Base-by-base conservation (phyloP, 164 flowering plant genomes). In the Magnolia sinica region DNA sequence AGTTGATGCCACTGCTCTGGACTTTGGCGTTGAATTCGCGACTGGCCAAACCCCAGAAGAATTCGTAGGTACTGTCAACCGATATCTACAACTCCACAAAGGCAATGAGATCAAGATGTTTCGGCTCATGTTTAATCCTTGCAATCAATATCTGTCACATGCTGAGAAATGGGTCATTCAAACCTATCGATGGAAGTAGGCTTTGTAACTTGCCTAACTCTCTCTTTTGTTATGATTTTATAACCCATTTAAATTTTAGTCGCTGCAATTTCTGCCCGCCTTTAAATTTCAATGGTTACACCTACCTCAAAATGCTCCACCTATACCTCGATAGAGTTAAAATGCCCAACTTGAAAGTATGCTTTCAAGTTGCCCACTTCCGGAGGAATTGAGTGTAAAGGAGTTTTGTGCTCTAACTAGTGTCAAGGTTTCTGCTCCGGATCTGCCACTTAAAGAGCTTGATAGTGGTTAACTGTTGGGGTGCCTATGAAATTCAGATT, bases 321-420 rank as follows among this genome's bases (percentile, higher is more conserved):
- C 49, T 66, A n/a, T 7, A 7, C 6, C 2, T 19, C 2, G 76
- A 65, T 13, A 24, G 16, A 9, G 66, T 74, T 64, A 22, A 71
- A 7, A 66, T 22, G 20, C 16, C 29, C 1, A 4, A 5, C 71
- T 74, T 13, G 64, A 74, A 37, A 66, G 20, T 4, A 23, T 74
- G 51, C n/a, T 74, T 49, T 64, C 29, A 4, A 74, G 16, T 29
- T 66, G 76, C 51, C 76, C 68, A 18, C 1, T 74, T 45, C 70
- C 49, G 4, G 50, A 23, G 10, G 51, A 74, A 7, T 74, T 74
- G 76, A 37, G 16, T 66, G 23, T 74, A 11, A 49, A 58, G 71
- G 55, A 50, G 22, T 74, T 59, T 16, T 8, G 0, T 50, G 1
- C 7, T 50, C 19, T 23, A 16, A 16, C 8, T 7, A 22, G 22